Percentiles rank a stretch among this genome's conserved stretches.
phyloP scores from a whole-genome alignment of 345 rosid species.

The Pseudoturritis turrita region DNA sequence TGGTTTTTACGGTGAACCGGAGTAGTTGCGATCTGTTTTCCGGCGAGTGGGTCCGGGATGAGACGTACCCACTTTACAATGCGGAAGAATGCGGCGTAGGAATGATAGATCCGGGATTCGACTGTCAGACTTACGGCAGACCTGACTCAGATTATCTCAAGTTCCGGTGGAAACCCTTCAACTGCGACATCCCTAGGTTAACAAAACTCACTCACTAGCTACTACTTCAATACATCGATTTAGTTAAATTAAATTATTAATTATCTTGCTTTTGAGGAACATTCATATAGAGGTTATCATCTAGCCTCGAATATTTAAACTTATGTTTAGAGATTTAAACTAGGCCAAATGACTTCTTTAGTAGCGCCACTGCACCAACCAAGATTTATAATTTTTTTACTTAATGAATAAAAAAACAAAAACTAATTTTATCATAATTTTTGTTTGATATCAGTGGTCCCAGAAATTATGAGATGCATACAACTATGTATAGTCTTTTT shows the following conservation, averaged over 20 bases:
- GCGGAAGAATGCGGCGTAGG: slow-evolving; percentile 50
- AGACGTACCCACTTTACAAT: slow-evolving; percentile 63
- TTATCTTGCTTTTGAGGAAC: background rate
- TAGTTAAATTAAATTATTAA: background rate
- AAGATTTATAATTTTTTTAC: background rate
- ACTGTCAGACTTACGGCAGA: slow-evolving; percentile 80
- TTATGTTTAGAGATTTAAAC: background rate
- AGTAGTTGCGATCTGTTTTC: slow-evolving; percentile 51
- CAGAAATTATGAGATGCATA: background rate
- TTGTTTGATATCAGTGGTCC: background rate
- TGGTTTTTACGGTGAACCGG: slow-evolving; percentile 18
- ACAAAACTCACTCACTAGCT: slow-evolving; percentile 2
- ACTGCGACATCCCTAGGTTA: slow-evolving; percentile 86
- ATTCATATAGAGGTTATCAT: background rate
- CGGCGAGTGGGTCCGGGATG: slow-evolving; percentile 76
- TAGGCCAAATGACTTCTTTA: background rate
- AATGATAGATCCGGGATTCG: slow-evolving; percentile 65
- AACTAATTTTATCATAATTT: background rate
- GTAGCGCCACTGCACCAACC: background rate
- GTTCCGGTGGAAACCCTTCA: slow-evolving; percentile 83
- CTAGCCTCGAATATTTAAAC: background rate
- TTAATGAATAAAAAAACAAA: background rate
- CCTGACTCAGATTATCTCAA: slow-evolving; percentile 84
- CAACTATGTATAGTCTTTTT: background rate
- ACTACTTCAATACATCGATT: background rate